Evolutionary conservation across 2,329 filamentous ascomycete species (phyloP), one percentile per base, ranked within the genome.

Genomic region (Stenocarpella maydis): DNA sequence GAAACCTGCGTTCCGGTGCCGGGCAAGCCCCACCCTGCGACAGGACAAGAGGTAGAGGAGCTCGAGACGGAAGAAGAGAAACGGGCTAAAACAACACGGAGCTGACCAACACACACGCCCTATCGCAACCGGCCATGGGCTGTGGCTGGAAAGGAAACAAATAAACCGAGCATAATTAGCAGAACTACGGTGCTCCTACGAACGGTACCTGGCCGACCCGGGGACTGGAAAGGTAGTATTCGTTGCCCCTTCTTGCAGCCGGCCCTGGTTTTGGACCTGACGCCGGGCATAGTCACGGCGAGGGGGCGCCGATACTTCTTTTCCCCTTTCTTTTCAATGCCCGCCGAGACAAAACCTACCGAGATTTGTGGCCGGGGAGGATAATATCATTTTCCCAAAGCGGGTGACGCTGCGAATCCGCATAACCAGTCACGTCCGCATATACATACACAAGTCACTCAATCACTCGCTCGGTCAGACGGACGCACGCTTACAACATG

Each of bases 351-450:
- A n/a, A 31, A 28, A 34, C 2, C 28, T 37, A 9, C 26, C 54
- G 8, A 43, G 54, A 26, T 41, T 58, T 28, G 43, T 63, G 43
- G 21, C 37, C 31, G 24, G 58, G 58, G 14, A 49, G 58, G 43
- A 37, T 61, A n/a, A 61, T 61, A 21, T 61, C 24, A 17, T 47
- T 26, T 61, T 47, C 58, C 58, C 41, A 61, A 45, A 61, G 19
- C 47, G 58, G 58, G 43, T 45, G 58, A 61, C 8, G 58, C 58
- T 61, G 41, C 58, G 58, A 61, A 61, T 61, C 41, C 28, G 58
- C 58, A 61, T 61, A 60, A 37, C 37, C 54, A 43, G 53, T 24
- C 49, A 28, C 50, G 28, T 37, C 34, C 34, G 37, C 34, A 49
- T 21, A 39, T 6, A 14, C 39, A n/a, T 19, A 31, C 26, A 31